Percentiles rank a stretch among this genome's conserved stretches.
Conservation (phyloP, 345 rosid species). For the Dovyalis caffra region DNA sequence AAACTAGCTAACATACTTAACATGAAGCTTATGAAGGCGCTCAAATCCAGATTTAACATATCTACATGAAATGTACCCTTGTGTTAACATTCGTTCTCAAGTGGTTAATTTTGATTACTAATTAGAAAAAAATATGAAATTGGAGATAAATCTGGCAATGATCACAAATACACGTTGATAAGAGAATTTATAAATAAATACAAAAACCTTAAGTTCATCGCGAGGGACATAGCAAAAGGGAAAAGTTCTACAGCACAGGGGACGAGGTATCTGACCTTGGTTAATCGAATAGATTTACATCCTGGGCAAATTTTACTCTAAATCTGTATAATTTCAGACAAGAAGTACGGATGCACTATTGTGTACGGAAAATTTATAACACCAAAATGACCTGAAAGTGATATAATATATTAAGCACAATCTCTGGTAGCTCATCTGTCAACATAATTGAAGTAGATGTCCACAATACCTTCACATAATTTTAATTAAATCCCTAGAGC, state of each 20-base stretch:
- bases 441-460: constrained; percentile 9
- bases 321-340: constrained; percentile 60
- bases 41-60: not conserved
- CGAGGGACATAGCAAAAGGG: not conserved
- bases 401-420: constrained; percentile 14
- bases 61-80: not conserved
- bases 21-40: too few relatives aligned
- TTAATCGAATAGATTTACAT: constrained; percentile 62
- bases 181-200: not conserved
- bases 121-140: not conserved
- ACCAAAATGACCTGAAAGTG: constrained; percentile 75
- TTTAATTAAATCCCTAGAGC: constrained; percentile 58
- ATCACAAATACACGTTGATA: not conserved
- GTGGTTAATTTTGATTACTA: not conserved
- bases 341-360: constrained; percentile 65
- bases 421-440: not conserved
- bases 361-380: constrained; percentile 50
- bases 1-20: too few relatives aligned
- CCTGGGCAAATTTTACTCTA: constrained; percentile 80
- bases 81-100: not conserved
- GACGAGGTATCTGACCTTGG: constrained; percentile 52
- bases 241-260: constrained; percentile 13
- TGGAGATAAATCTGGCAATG: not conserved
- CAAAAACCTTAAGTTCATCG: not conserved
- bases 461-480: constrained; percentile 68